Evolutionary conservation across 2,329 filamentous ascomycete species (phyloP), one percentile per base, ranked within the genome.

Genomic region (Colletotrichum eremochloae): DNA sequence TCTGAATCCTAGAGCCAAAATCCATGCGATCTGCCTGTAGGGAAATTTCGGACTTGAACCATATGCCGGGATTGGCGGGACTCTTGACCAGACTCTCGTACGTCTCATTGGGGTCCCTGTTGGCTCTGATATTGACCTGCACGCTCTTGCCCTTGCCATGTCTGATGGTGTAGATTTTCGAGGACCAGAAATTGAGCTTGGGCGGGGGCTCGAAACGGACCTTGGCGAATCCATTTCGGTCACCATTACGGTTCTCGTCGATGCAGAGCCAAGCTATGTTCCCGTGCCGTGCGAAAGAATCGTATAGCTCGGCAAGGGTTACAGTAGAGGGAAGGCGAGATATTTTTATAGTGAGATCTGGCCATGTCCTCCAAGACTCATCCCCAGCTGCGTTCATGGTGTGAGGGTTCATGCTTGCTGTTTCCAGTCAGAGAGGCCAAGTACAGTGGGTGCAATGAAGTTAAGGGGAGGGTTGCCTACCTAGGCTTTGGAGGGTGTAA

Each of bases 141-240:
- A 48, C 65, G 11, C 40, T 44, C 50, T 65, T 66, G 6, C 46
- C 53, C 9, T 52, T 11, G n/a, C 58, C 60, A 33, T 48, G 68
- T 46, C 38, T 42, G 36, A 85, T 73, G 2, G 31, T 42, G 67
- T 79, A 77, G 12, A 80, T 74, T 0, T 76, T 75, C 12, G 80
- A 81, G 1, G 74, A 75, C 88, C 90, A 91, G 75, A 92, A 91
- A 0, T 82, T 77, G 4, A 75, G 75, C 11, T 76, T 57, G 0
- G 90, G 89, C 0, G 89, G 87, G 0, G 90, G 90, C 77, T 85
- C 87, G 73, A 93, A 92, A 2, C 82, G 83, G 44, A 93, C 80
- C 24, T 82, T 85, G 1, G 84, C 90, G 33, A 53, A 78, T 0
- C 82, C 81, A 42, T 80, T 80, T 66, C 81, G 77, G 36, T 81